Evolutionary conservation across 768 basidiomycete genomes (phyloP).

Genomic region (Tylopilus cervinicoccineus): DNA sequence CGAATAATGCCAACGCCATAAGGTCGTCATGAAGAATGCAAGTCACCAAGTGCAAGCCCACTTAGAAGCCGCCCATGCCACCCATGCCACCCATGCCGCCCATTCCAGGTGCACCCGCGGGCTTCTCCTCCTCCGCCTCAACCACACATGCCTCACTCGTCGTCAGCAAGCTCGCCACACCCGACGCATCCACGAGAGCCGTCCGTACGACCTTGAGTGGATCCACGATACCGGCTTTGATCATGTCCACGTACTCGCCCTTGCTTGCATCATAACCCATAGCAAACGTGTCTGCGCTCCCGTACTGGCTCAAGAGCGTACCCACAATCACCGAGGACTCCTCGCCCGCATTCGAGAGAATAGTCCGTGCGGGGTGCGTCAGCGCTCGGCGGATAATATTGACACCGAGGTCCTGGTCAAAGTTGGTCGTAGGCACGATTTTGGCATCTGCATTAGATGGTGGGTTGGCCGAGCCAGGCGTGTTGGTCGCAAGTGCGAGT

Average conservation of each 20-base stretch:
- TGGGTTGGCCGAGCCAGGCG: slow-evolving; percentile 42
- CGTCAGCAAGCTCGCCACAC: slow-evolving; percentile 91
- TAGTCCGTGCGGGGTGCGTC: neutral
- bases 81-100: slow-evolving; percentile 61
- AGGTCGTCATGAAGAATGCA: neutral
- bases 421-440: slow-evolving; percentile 80
- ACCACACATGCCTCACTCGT: slow-evolving; percentile 93
- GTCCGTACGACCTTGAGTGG: slow-evolving; percentile 95
- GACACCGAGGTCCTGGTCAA: slow-evolving; percentile 96
- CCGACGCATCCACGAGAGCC: slow-evolving; percentile 85
- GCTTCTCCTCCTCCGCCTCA: slow-evolving; percentile 80
- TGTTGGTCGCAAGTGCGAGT: slow-evolving; percentile 57
- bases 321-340: slow-evolving; percentile 93
- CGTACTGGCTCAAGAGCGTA: slow-evolving; percentile 68
- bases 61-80: slow-evolving; percentile 50
- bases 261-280: slow-evolving; percentile 90
- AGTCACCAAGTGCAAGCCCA: neutral
- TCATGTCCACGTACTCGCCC: slow-evolving; percentile 94
- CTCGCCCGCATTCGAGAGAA: slow-evolving; percentile 49
- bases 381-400: slow-evolving; percentile 63
- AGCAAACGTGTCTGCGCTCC: slow-evolving; percentile 68
- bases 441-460: slow-evolving; percentile 55
- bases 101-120: slow-evolving; percentile 51
- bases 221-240: slow-evolving; percentile 91
- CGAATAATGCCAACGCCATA: neutral